phyloP scores from a whole-genome alignment of 306 rosid genomes.

The Vicia villosa region DNA sequence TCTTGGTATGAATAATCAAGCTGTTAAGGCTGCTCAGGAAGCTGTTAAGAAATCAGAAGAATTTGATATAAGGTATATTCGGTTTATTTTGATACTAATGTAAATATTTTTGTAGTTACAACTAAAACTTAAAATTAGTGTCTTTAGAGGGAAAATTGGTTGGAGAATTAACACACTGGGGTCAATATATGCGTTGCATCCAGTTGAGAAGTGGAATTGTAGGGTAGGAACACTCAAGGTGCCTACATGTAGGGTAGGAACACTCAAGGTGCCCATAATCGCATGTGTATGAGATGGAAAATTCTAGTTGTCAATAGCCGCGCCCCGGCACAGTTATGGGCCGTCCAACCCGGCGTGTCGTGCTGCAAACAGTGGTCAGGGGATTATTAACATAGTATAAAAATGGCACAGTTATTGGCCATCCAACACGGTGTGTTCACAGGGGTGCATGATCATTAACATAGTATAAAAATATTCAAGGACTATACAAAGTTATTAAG shows the following conservation, averaged over 20 bases:
- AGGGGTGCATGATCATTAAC: too few species aligned
- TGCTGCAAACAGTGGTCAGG: too few species aligned
- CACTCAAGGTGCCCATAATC: background rate
- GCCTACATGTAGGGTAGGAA: background rate
- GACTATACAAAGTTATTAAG: too few species aligned
- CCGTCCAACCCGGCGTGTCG: too few species aligned
- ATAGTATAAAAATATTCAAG: too few species aligned
- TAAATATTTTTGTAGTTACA: background rate
- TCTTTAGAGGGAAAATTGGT: background rate
- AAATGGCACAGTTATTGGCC: too few species aligned
- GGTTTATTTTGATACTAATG: background rate
- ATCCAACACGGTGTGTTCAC: too few species aligned
- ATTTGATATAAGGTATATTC: conserved; percentile 82
- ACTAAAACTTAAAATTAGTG: background rate
- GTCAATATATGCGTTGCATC: conserved; percentile 4
- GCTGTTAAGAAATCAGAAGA: conserved; percentile 92
- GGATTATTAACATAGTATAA: too few species aligned
- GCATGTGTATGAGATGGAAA: conserved; percentile 8
- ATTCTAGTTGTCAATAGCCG: too few species aligned
- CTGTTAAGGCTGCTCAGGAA: conserved; percentile 97
- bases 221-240: background rate
- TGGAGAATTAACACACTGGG: conserved; percentile 5
- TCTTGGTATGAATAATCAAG: conserved; percentile 95
- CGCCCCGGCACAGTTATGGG: too few species aligned
- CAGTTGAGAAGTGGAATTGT: conserved; percentile 7